Evolutionary conservation across 2,329 filamentous ascomycete species (phyloP).

Genomic region (Xylariaceae sp.): DNA sequence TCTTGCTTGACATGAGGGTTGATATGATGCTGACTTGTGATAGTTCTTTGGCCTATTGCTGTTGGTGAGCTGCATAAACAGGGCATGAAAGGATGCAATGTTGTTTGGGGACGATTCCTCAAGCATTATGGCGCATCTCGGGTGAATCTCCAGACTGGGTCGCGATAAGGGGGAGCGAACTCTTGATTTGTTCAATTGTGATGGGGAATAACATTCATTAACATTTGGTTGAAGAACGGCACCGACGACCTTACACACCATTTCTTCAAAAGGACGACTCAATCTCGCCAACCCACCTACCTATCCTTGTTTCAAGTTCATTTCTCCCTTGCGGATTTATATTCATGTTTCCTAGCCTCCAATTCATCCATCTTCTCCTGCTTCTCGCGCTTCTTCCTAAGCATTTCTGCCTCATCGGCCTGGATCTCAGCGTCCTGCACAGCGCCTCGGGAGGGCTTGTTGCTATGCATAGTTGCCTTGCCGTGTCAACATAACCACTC

Average conservation of each 20-base stretch:
- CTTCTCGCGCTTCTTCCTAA: constrained; percentile 28
- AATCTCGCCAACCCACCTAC: not conserved
- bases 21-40: not conserved
- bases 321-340: constrained; percentile 4
- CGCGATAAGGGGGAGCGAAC: not conserved
- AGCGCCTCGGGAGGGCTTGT: constrained; percentile 27
- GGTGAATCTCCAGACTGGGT: constrained; percentile 7
- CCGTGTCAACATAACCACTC: not conserved
- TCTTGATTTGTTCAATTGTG: not conserved
- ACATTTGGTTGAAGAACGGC: not conserved
- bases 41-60: constrained; percentile 15
- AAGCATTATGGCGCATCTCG: constrained; percentile 13
- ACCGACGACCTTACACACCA: not conserved
- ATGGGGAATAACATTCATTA: not conserved
- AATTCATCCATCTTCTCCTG: constrained; percentile 24
- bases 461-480: constrained; percentile 27
- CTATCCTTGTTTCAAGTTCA: not conserved
- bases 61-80: constrained; percentile 12
- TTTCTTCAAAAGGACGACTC: not conserved
- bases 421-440: constrained; percentile 27
- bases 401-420: constrained; percentile 26
- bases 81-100: constrained; percentile 7
- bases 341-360: constrained; percentile 22
- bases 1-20: not conserved
- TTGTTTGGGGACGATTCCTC: constrained; percentile 14